Percentiles rank a stretch among this genome's conserved stretches.
These are phyloP conservation scores for Raphanus hybrid DNA, from an alignment of 441 rosid species.

Conservation along the genomic window DNA sequence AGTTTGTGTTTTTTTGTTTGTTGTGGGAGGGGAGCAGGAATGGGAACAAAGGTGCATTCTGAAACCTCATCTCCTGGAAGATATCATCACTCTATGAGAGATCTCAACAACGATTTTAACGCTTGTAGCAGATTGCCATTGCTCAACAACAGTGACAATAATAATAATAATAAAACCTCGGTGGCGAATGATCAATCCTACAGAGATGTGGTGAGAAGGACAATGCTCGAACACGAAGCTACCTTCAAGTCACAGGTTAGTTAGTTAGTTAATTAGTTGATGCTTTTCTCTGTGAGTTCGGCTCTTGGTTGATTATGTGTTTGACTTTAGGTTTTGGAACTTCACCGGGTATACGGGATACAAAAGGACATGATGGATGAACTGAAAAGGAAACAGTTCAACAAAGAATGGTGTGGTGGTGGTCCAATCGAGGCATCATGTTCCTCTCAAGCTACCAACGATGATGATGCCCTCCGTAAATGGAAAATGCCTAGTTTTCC, in stretches of 20 bases:
- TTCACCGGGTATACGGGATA: slow-evolving; percentile 70
- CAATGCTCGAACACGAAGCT: slow-evolving; percentile 89
- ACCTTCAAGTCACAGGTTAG: slow-evolving; percentile 83
- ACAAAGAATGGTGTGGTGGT: slow-evolving; percentile 26
- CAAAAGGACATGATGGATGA: slow-evolving; percentile 76
- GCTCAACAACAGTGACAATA: slow-evolving; percentile 57
- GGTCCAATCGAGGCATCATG: background rate
- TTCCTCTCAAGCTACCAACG: slow-evolving; percentile 71
- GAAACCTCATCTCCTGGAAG: slow-evolving; percentile 62
- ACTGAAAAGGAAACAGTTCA: slow-evolving; percentile 52
- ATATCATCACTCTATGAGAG: slow-evolving; percentile 75
- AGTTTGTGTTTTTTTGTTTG: background rate
- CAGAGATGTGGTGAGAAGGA: slow-evolving; percentile 71
- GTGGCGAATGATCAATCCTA: slow-evolving; percentile 56
- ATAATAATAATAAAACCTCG: slow-evolving; percentile 36
- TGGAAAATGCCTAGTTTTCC: slow-evolving; percentile 65
- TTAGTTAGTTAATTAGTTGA: background rate
- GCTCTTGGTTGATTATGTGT: slow-evolving; percentile 27
- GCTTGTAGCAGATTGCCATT: slow-evolving; percentile 71
- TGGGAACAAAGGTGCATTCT: slow-evolving; percentile 82
- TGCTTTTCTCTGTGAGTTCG: background rate
- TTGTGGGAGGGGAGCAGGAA: slow-evolving; percentile 52
- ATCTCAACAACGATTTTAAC: slow-evolving; percentile 64
- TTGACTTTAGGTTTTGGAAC: slow-evolving; percentile 60
- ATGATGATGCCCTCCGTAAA: slow-evolving; percentile 55